Base-by-base conservation (phyloP, 2,329 filamentous ascomycete species). In the Cercospora sesami region DNA sequence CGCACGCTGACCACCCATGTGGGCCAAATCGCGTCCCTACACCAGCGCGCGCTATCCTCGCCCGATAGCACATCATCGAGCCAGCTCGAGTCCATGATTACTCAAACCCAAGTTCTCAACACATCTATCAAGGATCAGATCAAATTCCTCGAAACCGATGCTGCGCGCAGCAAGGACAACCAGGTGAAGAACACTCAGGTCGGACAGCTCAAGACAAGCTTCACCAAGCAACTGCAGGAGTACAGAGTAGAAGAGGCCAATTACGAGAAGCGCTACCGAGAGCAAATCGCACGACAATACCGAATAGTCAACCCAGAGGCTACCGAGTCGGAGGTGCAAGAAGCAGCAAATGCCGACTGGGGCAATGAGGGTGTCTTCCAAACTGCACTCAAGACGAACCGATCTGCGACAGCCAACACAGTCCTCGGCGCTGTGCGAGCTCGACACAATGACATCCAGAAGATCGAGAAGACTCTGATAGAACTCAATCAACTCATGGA, bases 321-420 rank as follows among this genome's bases (percentile, higher is more conserved):
- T n/a, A 86, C 86, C 60, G 90, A 93, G 68, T 82, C 86, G 1
- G 90, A 94, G 79, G 89, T 94, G 2, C 82, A 85, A 60, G 83
- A 91, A 78, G 91, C 91, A 3, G 83, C 88, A 26, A 84, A 91
- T 73, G 83, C 87, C 64, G 89, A 93, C 77, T 91, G 91, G 89
- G 88, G 89, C 64, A 87, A 91, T 68, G 90, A 94, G 81, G 90
- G 91, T 75, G 89, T 95, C 65, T 95, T 94, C 82, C 90, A 93
- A 80, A 90, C 89, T 66, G 91, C 91, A 90, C 88, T 94, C 75
- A 89, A 89, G 76, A 87, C 85, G 74, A 93, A 92, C 83, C 90
- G 90, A 72, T 87, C 87, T 55, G 90, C 89, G 65, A 90, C 92
- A 76, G 91, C 91, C 51, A 87, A 85, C 61, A 89, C 89, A 16